Evolutionary conservation across 768 basidiomycete species (phyloP), one percentile per base, ranked within the genome.

Genomic region (Tylopilus subfusipes): DNA sequence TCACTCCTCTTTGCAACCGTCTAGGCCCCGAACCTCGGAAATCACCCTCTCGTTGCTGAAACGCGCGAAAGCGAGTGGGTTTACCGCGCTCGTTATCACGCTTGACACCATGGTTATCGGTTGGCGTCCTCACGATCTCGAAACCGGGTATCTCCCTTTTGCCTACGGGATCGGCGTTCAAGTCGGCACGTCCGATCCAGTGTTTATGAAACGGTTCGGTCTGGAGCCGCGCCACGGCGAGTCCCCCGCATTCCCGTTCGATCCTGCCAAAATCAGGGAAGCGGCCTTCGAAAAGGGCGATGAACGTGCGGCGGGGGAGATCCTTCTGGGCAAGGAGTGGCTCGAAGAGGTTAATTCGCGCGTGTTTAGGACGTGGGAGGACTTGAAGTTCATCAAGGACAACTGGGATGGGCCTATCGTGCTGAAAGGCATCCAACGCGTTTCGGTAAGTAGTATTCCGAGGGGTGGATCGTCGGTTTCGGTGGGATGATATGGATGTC

Each of bases 351-450:
- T 73, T 16, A 84, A 79, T 61, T 83, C 84, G 13, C 87, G 89
- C 2, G 50, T 70, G 27, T 90, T 81, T 63, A 79, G 76, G 60
- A 71, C 77, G 12, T 92, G 90, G 90, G 80, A 89, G 48, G 82
- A 91, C 52, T 65, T 92, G 53, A 76, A 76, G 60, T 82, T 90
- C 58, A 65, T 92, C 57, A 76, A 80, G 62, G 77, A 85, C 22
- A 81, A 86, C 52, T 92, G 89, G 90, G 81, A 88, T 16, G 88
- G 89, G 0, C 86, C 86, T 1, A 69, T 93, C 50, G 71, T 91
- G 18, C 72, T 92, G 46, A 93, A 93, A 66, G 90, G 89, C 3
- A 88, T 93, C 51, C 85, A 90, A 63, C 75, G 73, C 42, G 79
- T 81, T 18, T 72, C 78, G 56, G 85, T 85, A 60, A 50, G 76